Conservation (phyloP, 345 rosid species). For the Dipteronia dyeriana region DNA sequence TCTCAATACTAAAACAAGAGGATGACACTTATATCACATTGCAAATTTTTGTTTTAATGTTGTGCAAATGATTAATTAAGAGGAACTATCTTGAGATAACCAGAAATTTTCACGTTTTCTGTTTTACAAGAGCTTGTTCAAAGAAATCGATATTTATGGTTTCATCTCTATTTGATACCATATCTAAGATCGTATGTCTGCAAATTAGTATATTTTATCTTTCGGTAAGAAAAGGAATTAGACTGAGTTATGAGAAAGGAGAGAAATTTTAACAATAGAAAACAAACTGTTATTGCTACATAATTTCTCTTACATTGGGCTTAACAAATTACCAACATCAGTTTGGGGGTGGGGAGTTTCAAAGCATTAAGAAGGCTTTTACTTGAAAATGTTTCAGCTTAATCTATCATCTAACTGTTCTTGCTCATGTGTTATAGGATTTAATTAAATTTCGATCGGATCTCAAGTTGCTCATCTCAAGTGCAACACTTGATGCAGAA, state of each 20-base stretch:
- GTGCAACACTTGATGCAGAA: slow-evolving; percentile 98
- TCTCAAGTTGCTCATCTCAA: slow-evolving; percentile 86
- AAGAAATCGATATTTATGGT: not conserved
- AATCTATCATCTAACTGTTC: slow-evolving; percentile 13
- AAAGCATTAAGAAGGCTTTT: not conserved
- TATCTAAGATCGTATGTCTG: not conserved
- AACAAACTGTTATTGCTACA: not conserved
- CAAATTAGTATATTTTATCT: not conserved
- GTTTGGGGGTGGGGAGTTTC: not conserved
- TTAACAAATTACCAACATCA: not conserved
- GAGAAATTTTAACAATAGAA: not conserved
- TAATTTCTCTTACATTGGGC: not conserved
- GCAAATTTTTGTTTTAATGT: not conserved
- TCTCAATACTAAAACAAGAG: not conserved
- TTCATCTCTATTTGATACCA: not conserved
- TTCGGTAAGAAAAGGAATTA: not conserved
- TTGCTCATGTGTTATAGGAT: slow-evolving; percentile 51
- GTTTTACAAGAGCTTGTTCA: not conserved
- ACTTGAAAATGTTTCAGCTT: not conserved
- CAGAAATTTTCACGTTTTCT: too few relatives aligned
- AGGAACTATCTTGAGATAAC: not conserved
- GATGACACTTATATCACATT: not conserved
- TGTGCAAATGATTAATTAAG: not conserved
- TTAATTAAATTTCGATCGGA: slow-evolving; percentile 84
- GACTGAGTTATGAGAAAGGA: not conserved